These are phyloP conservation scores for Dicorynia guianensis DNA, from an alignment of 306 rosid genomes.

Conservation along the genomic window DNA sequence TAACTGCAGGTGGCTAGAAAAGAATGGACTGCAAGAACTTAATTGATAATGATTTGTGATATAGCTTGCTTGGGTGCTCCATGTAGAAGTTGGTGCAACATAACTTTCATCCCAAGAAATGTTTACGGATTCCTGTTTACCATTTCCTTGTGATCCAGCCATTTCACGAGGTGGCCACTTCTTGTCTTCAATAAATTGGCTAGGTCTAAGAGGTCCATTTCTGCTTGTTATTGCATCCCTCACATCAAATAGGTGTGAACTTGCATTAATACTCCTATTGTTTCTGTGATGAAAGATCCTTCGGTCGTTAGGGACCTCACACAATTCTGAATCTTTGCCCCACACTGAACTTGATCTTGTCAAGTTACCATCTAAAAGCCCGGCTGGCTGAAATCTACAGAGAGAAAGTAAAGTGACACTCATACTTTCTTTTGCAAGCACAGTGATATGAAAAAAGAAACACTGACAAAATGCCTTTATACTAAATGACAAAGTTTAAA, in stretches of 20 bases:
- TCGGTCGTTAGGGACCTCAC: neutral
- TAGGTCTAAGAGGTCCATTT: constrained; percentile 9
- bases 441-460: too few relatives aligned
- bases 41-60: constrained; percentile 2
- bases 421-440: neutral
- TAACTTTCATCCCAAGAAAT: constrained; percentile 24
- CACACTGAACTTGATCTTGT: constrained; percentile 43
- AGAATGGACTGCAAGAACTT: neutral
- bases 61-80: constrained; percentile 17
- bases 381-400: constrained; percentile 40
- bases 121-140: constrained; percentile 15
- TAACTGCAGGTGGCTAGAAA: neutral
- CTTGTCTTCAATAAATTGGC: constrained; percentile 33
- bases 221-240: constrained; percentile 6
- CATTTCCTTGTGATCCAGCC: constrained; percentile 7
- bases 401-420: constrained; percentile 2
- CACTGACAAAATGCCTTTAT: too few relatives aligned
- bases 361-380: constrained; percentile 33
- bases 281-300: neutral
- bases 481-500: too few relatives aligned
- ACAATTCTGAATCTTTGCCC: constrained; percentile 30
- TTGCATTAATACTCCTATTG: neutral
- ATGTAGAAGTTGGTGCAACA: constrained; percentile 35
- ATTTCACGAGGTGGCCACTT: constrained; percentile 34
- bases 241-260: constrained; percentile 16